Evolutionary conservation across 805 yeast genomes (phyloP).

Genomic region (Yarrowia sp.): DNA sequence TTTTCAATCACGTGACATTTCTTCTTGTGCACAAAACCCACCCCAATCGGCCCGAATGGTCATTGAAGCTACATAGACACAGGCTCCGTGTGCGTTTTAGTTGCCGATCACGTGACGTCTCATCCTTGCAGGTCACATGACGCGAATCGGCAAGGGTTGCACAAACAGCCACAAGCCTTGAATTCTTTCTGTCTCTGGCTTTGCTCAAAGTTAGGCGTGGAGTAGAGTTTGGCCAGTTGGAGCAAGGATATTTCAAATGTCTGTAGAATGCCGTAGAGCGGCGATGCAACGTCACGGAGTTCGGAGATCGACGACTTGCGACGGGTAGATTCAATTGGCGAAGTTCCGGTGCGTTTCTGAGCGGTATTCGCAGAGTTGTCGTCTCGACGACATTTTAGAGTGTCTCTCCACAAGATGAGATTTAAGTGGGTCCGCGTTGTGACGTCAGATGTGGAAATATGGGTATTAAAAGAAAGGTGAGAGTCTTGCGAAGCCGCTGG

Average conservation of each 20-base stretch:
- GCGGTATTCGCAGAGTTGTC: no score
- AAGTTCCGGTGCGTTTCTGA: no score
- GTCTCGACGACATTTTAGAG: background rate
- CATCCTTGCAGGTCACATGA: background rate
- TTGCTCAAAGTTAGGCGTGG: background rate
- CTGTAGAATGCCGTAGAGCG: no score
- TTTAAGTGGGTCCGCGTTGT: conserved; percentile 1
- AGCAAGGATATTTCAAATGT: background rate
- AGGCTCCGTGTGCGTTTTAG: background rate
- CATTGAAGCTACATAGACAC: conserved; percentile 5
- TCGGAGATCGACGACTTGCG: no score
- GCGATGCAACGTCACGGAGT: no score
- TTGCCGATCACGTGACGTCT: conserved; percentile 2
- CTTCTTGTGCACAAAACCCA: no score
- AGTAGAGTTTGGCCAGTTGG: background rate
- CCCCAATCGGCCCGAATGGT: background rate
- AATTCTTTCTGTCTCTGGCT: background rate
- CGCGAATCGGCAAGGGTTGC: background rate
- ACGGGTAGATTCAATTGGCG: no score
- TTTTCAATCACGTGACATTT: background rate
- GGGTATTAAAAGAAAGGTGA: background rate
- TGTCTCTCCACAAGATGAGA: conserved; percentile 7
- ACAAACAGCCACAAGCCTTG: conserved; percentile 10
- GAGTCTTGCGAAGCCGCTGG: no score
- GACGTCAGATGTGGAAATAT: background rate